Evolutionary conservation across 2,329 filamentous ascomycete genomes (phyloP), one percentile per base, ranked within the genome.

Genomic region (Exophiala lecanii-corni): DNA sequence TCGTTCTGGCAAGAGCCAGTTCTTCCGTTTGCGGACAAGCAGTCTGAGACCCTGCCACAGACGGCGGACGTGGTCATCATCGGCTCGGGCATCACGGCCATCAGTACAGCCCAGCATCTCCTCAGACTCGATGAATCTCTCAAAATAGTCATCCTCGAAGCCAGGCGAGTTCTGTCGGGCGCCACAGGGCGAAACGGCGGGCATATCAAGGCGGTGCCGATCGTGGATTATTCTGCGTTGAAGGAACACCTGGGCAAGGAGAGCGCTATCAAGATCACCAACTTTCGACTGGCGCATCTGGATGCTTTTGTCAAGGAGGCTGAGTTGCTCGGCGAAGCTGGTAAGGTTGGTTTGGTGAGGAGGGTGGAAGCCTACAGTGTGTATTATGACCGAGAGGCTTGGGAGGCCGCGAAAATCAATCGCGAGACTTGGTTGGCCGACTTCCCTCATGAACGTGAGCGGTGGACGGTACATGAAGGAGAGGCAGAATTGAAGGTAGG

Each of bases 141-240:
- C 6, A 57, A 48, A 1, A 55, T 66, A 13, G 58, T 56, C 2
- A 55, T 65, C 4, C 50, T 66, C 1, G 63, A 65, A 53, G 62
- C 63, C 9, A 57, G 63, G 10, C 51, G 56, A 5, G 53, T 64
- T 3, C 62, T 61, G 25, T 64, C 61, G 5, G 63, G 63, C 12
- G 63, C 63, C 1, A 65, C 63, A 2, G 63, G 63, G 2, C 56
- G 63, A 9, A 65, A 66, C 55, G 63, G 63, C 9, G 63, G 62
- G 0, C 62, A 65, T 32, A 60, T 64, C 30, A 58, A 9, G 36
- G 44, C 43, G 5, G 46, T 49, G 2, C 50, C 50, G 12, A 48
- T 43, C 39, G 38, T 43, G 5, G 47, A 50, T 28, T 50, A 53
- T 28, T 28, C 39, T 16, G 38, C 39, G 34, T 41, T 50, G 35